These are phyloP conservation scores for Eucalyptus decipiens DNA, from an alignment of 345 rosid genomes.

Conservation along the genomic window DNA sequence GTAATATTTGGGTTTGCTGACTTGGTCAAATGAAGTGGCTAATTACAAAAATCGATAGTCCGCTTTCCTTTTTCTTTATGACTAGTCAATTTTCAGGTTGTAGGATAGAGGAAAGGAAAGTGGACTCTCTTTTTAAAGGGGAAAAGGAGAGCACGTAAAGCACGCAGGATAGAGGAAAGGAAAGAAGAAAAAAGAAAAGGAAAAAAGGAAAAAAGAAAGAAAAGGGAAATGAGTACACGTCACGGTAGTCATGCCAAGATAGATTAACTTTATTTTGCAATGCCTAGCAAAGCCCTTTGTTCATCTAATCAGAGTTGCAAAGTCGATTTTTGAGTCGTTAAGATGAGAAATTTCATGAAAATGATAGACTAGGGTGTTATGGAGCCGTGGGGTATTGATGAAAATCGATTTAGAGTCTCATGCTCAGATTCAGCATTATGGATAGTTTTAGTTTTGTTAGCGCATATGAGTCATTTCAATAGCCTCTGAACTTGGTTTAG, in stretches of 20 bases:
- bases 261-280: too few species aligned
- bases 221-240: background rate
- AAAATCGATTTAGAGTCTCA: background rate
- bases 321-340: too few species aligned
- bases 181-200: background rate
- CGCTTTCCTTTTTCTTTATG: too few species aligned
- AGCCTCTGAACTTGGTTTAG: background rate
- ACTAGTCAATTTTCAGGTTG: too few species aligned
- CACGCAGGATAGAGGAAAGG: background rate
- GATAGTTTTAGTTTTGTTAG: too few species aligned
- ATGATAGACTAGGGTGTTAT: background rate
- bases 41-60: background rate
- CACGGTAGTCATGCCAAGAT: too few species aligned
- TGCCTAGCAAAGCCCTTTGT: accelerated
- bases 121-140: too few species aligned
- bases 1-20: background rate
- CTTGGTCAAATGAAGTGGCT: background rate
- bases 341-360: too few species aligned
- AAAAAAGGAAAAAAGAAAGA: background rate
- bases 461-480: background rate
- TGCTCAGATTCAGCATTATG: accelerated
- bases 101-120: too few species aligned
- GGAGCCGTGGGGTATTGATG: background rate
- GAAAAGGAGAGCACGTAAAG: background rate
- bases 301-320: background rate